These are phyloP conservation scores for Colletotrichum acutatum DNA, from an alignment of 2,329 filamentous ascomycete species.

Conservation along the genomic window DNA sequence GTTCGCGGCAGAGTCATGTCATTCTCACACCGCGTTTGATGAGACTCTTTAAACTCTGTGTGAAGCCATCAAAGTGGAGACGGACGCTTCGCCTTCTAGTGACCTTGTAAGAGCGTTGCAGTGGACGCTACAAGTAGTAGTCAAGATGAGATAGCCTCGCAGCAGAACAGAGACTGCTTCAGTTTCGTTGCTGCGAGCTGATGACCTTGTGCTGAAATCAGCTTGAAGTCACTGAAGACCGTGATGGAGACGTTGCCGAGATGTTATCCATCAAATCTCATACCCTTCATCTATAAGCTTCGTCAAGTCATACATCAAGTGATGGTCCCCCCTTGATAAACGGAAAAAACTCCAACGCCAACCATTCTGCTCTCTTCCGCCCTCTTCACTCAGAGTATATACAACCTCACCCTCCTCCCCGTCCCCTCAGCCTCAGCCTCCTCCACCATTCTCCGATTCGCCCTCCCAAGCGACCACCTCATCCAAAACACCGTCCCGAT, in stretches of 20 bases:
- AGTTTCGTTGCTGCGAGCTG: neutral
- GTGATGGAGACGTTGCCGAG: too few species aligned
- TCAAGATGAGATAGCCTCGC: neutral
- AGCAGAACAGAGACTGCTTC: neutral
- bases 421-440: constrained; percentile 14
- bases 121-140: neutral
- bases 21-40: neutral
- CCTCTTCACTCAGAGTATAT: neutral
- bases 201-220: neutral
- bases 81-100: neutral
- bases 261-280: neutral
- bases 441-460: constrained; percentile 16
- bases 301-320: neutral
- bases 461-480: constrained; percentile 24
- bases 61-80: neutral
- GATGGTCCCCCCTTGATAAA: neutral
- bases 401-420: constrained; percentile 20
- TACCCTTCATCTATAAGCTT: too few species aligned
- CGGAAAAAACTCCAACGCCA: neutral
- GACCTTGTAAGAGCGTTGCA: neutral
- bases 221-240: too few species aligned
- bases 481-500: constrained; percentile 25
- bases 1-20: neutral
- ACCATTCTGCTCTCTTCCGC: neutral
- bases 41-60: neutral